Conservation (phyloP, 805 yeast species). For the Kodamaea jinghongensis region DNA sequence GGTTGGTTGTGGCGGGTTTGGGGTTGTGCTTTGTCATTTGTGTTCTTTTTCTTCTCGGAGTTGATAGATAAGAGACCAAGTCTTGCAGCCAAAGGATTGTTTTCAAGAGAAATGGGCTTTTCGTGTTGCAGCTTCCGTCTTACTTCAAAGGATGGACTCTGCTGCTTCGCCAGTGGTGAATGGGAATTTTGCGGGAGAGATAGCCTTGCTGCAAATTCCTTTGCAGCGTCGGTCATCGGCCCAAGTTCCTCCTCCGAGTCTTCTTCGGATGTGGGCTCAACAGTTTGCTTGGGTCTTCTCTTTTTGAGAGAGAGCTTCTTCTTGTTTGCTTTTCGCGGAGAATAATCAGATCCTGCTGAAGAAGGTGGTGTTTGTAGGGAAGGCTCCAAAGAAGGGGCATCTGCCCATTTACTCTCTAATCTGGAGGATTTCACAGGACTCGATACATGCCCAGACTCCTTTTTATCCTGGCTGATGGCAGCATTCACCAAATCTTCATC, state of each 20-base stretch:
- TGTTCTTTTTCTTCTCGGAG: background rate
- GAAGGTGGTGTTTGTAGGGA: constrained; percentile 5
- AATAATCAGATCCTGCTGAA: constrained; percentile 2
- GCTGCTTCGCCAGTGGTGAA: constrained; percentile 2
- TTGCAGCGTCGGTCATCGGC: constrained; percentile 32
- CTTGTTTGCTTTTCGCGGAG: constrained; percentile 5
- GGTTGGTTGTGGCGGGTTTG: background rate
- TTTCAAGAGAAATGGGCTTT: background rate
- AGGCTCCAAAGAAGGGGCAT: constrained; percentile 7
- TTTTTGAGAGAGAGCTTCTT: constrained; percentile 2
- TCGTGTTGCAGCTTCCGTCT: constrained; percentile 3
- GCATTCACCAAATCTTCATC: constrained; percentile 24
- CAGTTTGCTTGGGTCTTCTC: constrained; percentile 3
- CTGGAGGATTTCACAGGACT: constrained; percentile 1
- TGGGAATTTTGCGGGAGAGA: constrained; percentile 10
- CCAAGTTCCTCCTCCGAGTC: constrained; percentile 15
- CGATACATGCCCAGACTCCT: background rate
- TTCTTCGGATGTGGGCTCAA: constrained; percentile 4
- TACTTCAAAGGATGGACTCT: background rate
- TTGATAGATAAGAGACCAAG: constrained; percentile 5
- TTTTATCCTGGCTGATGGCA: constrained; percentile 24
- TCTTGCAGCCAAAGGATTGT: constrained; percentile 8
- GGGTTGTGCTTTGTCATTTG: background rate
- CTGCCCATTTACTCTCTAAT: constrained; percentile 37
- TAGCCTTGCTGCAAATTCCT: constrained; percentile 31